phyloP scores from a whole-genome alignment of 331 rosid species.

The Arachis monticola region DNA sequence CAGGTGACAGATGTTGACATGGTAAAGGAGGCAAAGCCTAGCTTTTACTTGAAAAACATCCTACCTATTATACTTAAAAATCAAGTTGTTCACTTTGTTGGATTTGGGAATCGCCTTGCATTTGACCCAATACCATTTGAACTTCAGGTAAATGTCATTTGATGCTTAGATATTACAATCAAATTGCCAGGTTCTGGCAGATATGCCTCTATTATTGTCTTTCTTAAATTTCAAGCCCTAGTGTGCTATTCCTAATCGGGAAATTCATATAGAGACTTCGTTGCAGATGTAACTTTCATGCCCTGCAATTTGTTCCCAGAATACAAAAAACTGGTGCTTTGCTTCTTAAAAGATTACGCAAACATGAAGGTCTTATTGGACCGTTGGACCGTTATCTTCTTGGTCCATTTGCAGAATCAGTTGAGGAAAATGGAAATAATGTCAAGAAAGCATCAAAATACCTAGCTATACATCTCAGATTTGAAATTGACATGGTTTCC shows the following conservation, averaged over 20 bases:
- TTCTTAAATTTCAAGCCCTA: constrained; percentile 44
- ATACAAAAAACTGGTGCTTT: constrained; percentile 92
- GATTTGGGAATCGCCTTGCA: constrained; percentile 97
- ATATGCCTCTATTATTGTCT: constrained; percentile 32
- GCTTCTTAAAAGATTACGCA: constrained; percentile 86
- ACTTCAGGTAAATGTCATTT: constrained; percentile 73
- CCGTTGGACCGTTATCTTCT: constrained; percentile 71
- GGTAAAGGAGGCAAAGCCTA: constrained; percentile 90
- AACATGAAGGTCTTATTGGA: constrained; percentile 58
- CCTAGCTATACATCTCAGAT: constrained; percentile 93
- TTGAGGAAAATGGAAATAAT: constrained; percentile 46
- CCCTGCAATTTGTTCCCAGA: constrained; percentile 90
- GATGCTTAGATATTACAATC: constrained; percentile 28
- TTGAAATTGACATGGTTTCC: constrained; percentile 98
- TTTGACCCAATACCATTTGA: constrained; percentile 88
- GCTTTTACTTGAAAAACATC: constrained; percentile 81
- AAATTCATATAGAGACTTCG: constrained; percentile 98
- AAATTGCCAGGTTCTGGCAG: constrained; percentile 20
- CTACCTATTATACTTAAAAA: constrained; percentile 81
- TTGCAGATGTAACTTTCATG: constrained; percentile 99
- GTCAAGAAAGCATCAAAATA: constrained; percentile 74
- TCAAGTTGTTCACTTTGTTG: constrained; percentile 81
- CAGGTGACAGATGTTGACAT: constrained; percentile 92
- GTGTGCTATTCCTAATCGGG: constrained; percentile 74
- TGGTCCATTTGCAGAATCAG: constrained; percentile 65